Evolutionary conservation across 2,329 filamentous ascomycete genomes (phyloP), one percentile per base, ranked within the genome.

Genomic region (Mollisia scopiformis): DNA sequence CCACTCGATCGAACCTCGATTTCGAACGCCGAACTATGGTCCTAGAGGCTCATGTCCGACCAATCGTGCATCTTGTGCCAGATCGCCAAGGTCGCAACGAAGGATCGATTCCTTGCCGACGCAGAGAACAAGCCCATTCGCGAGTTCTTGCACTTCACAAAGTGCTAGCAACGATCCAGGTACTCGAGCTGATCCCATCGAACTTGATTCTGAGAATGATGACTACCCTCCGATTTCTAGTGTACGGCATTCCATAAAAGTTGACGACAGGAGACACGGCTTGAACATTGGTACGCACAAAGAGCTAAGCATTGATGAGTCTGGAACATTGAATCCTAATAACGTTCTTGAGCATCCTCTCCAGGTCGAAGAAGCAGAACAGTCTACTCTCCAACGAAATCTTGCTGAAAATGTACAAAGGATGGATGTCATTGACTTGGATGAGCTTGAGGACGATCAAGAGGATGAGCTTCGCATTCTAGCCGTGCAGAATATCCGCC

Each of bases 391-490:
- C 23, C 23, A 47, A 27, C 43, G 21, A 1, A 25, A 47, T 16
- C 11, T 25, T 47, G 43, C 10, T 6, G 23, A 5, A 11, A 16
- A 27, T 14, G 43, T 27, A 3, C 23, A 27, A 13, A 28, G n/a
- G 1, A 14, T n/a, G 8, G 43, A 47, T 14, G 25, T 47, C 43
- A 47, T 47, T n/a, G 43, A 47, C 13, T 13, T 47, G 43, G 43
- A 47, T n/a, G 23, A 5, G 3, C 43, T 47, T 13, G 43, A 47
- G 16, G 43, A 47, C n/a, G 43, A 47, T 47, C 21, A 14, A 21
- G 49, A 52, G 16, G 28, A 52, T 16, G 49, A 52, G 16, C 49
- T 52, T 33, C 49, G 31, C 28, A 52, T 52, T 31, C n/a, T 31
- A 11, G 28, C n/a, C 4, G 49, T 31, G 10, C 49, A 52, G 49